phyloP scores from a whole-genome alignment of 768 basidiomycete species.

The Suillus variegatus region DNA sequence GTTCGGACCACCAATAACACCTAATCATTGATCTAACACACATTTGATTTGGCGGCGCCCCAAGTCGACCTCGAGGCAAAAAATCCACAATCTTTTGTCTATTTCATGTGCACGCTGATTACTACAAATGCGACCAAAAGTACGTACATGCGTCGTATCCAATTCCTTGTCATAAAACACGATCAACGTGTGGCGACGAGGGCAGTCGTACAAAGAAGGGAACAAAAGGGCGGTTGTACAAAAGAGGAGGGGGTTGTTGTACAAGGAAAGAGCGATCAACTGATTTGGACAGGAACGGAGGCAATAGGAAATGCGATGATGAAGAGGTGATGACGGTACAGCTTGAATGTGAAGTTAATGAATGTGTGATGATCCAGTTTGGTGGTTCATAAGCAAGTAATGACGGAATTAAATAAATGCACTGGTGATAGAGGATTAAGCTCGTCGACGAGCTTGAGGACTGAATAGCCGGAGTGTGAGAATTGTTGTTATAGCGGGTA shows the following conservation, averaged over 20 bases:
- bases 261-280: background rate
- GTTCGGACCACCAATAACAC: background rate
- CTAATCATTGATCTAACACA: background rate
- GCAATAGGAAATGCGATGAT: background rate
- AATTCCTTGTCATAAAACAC: background rate
- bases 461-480: too few relatives aligned
- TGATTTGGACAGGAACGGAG: background rate
- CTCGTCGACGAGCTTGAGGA: too few relatives aligned
- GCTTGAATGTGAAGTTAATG: too few relatives aligned
- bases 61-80: background rate
- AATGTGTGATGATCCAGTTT: too few relatives aligned
- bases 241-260: background rate
- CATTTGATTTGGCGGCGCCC: background rate
- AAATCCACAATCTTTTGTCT: background rate
- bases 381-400: background rate
- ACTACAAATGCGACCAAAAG: slow-evolving; percentile 1
- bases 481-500: too few relatives aligned
- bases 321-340: background rate
- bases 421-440: too few relatives aligned
- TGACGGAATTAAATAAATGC: too few relatives aligned
- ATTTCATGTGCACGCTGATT: background rate
- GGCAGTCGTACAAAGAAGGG: background rate
- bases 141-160: slow-evolving; percentile 3
- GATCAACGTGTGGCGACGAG: background rate
- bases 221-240: background rate